A percentile compares a stretch with the other conserved stretches of the same genome.
phyloP scores from a whole-genome alignment of 78 protist genomes.

The Dictyostelium firmibasis region DNA sequence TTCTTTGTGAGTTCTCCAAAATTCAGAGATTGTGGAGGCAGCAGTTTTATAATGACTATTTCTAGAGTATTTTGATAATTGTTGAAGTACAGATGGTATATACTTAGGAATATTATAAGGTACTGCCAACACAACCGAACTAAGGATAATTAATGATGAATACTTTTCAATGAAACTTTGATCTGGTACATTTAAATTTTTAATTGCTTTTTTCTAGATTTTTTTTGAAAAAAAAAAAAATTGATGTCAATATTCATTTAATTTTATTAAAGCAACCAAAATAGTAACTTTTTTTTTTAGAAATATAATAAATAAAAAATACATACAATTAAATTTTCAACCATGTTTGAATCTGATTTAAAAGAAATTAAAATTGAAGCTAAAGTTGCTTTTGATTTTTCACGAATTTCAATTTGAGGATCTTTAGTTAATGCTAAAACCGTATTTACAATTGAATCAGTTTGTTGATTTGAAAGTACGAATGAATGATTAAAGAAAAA shows the following conservation, averaged over 20 bases:
- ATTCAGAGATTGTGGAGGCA: slow-evolving; percentile 18
- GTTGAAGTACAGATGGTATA: slow-evolving; percentile 38
- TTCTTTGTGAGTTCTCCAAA: slow-evolving; percentile 67
- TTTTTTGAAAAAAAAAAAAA: background rate
- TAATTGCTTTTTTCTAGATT: background rate
- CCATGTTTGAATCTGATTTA: background rate
- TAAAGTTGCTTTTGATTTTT: slow-evolving; percentile 25
- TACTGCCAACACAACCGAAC: slow-evolving; percentile 15
- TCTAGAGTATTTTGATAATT: background rate
- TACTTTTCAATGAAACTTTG: slow-evolving; percentile 24
- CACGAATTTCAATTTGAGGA: slow-evolving; percentile 64
- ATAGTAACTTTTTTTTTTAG: no score
- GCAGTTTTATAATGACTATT: slow-evolving; percentile 15
- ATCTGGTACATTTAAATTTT: background rate
- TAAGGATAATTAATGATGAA: background rate
- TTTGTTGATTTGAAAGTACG: slow-evolving; percentile 12
- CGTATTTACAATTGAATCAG: background rate
- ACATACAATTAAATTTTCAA: slow-evolving; percentile 22
- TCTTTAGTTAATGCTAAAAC: background rate
- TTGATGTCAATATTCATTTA: background rate
- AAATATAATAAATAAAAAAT: background rate
- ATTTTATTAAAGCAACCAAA: no score
- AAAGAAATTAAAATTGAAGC: slow-evolving; percentile 34
- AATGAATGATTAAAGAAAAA: slow-evolving; percentile 42
- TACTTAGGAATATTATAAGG: slow-evolving; percentile 62